Evolutionary conservation across 768 basidiomycete species (phyloP), one percentile per base, ranked within the genome.

Genomic region (Boletus coccyginus): DNA sequence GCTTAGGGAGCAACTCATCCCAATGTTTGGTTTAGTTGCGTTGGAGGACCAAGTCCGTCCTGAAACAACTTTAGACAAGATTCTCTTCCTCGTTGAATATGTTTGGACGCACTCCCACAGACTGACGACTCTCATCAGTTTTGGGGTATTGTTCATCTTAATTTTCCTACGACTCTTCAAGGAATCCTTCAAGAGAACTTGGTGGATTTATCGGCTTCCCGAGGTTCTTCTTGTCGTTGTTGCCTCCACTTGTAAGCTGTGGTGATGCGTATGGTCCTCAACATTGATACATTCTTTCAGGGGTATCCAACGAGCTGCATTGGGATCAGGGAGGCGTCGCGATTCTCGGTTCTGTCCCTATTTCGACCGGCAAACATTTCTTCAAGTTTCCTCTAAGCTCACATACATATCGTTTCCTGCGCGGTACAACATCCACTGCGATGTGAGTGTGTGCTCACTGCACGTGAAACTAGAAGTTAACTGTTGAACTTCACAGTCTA

Each of bases 181-280:
- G 65, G 73, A 75, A 29, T 71, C 68, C 2, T 88, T 84, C 73
- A 81, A 78, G 62, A 81, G 75, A 55, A 83, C 78, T 47, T 84
- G 80, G 82, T 86, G 76, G 77, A 83, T 96, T 45, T 86, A 87
- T 62, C 87, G 87, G 16, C 63, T 98, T 9, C 96, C 95, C 0
- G 95, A 98, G 71, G 94, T 99, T 14, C 78, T 99, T 35, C 67
- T 98, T 8, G 86, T 93, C 24, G 95, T 98, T 3, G 81, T 92
- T 3, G 70, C 82, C 3, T 89, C 92, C 0, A 98, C 94, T 3
- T 62, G 94, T 96, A 67, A 63, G 86, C 74, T 39, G 19, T 24
- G 10, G 33, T 8, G 24, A 33, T 41, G 39, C 2, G 8, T 46
- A 12, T 40, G 13, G 3, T 55, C 3, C 5, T 27, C 16, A 39